Percentiles rank a stretch among this genome's conserved stretches.
These are phyloP conservation scores for Dioscorea alata DNA, from an alignment of 106 monocot genomes.

Conservation along the genomic window DNA sequence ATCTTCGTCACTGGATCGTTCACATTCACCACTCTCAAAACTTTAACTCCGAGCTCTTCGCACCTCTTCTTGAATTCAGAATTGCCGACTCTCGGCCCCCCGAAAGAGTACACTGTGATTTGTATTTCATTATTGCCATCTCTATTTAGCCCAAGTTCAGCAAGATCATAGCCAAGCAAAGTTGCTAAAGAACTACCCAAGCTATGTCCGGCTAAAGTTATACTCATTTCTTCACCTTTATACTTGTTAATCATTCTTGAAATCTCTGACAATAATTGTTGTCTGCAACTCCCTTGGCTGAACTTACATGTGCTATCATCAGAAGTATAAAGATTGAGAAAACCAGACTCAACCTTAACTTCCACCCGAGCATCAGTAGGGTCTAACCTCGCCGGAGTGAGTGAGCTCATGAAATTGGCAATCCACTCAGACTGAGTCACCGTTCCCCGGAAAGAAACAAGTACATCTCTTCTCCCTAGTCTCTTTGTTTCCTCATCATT, in stretches of 20 bases:
- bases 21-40: slow-evolving; percentile 30
- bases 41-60: slow-evolving; percentile 38
- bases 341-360: slow-evolving; percentile 27
- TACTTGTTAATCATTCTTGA: slow-evolving; percentile 5
- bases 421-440: slow-evolving; percentile 28
- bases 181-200: slow-evolving; percentile 27
- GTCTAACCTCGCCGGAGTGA: slow-evolving; percentile 20
- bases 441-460: slow-evolving; percentile 29
- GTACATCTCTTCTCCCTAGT: slow-evolving; percentile 13
- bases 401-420: slow-evolving; percentile 27
- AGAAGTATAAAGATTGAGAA: slow-evolving; percentile 26
- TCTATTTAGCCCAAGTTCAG: slow-evolving; percentile 19
- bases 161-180: slow-evolving; percentile 23
- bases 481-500: not conserved
- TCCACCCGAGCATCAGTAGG: slow-evolving; percentile 18
- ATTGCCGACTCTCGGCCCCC: slow-evolving; percentile 26
- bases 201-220: slow-evolving; percentile 24
- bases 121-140: not conserved
- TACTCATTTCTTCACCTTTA: slow-evolving; percentile 20
- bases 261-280: slow-evolving; percentile 22
- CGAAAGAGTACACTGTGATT: slow-evolving; percentile 27
- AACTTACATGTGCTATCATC: slow-evolving; percentile 14
- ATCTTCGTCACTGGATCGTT: slow-evolving; percentile 43
- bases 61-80: slow-evolving; percentile 20
- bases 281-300: slow-evolving; percentile 22